Evolutionary conservation across 2,329 filamentous ascomycete genomes (phyloP).

Genomic region (Drechslera avenae): DNA sequence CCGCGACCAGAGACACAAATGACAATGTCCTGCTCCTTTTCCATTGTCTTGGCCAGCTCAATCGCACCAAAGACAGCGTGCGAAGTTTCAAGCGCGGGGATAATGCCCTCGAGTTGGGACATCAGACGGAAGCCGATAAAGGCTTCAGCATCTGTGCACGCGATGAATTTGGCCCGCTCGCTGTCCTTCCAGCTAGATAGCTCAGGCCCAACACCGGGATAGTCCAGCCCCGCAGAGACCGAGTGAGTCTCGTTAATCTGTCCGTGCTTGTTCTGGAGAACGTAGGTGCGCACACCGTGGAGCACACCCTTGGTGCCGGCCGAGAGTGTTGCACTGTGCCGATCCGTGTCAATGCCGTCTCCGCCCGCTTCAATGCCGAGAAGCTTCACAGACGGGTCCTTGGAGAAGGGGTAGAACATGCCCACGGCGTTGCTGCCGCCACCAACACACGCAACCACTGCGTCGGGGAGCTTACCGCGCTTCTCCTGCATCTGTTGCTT

Average conservation of each 20-base stretch:
- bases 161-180: conserved; percentile 82
- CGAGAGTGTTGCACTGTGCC: conserved; percentile 86
- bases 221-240: conserved; percentile 93
- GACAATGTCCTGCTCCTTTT: conserved; percentile 85
- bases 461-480: conserved; percentile 88
- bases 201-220: conserved; percentile 95
- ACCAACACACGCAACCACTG: conserved; percentile 94
- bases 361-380: conserved; percentile 95
- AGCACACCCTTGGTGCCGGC: conserved; percentile 90
- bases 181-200: conserved; percentile 91
- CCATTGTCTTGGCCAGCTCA: conserved; percentile 90
- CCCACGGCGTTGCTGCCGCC: conserved; percentile 93
- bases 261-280: conserved; percentile 89
- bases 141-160: conserved; percentile 89
- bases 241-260: conserved; percentile 97
- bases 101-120: conserved; percentile 90
- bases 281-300: conserved; percentile 94
- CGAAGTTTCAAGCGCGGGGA: conserved; percentile 90
- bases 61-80: conserved; percentile 91
- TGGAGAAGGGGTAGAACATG: conserved; percentile 97
- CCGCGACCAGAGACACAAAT: conserved; percentile 92
- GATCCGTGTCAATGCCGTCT: conserved; percentile 82
- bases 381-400: conserved; percentile 82
- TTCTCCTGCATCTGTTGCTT: conserved; percentile 87
- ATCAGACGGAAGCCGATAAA: conserved; percentile 85